phyloP scores from a whole-genome alignment of 257 asterid species.

The Marsdenia floribunda region DNA sequence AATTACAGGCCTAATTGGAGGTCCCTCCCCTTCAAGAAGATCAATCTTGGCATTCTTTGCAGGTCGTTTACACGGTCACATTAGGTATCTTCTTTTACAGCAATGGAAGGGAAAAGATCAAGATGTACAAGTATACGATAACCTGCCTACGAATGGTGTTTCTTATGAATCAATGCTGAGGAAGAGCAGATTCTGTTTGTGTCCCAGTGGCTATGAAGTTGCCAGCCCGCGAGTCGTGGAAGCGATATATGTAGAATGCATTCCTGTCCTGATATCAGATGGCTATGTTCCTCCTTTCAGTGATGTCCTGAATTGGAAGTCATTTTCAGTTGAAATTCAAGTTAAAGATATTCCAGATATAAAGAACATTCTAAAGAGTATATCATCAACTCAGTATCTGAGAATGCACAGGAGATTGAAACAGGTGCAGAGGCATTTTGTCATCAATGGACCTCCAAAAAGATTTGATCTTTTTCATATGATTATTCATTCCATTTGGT shows the following conservation, averaged over 20 bases:
- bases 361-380: slow-evolving; percentile 28
- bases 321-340: slow-evolving; percentile 27
- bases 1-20: slow-evolving; percentile 59
- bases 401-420: slow-evolving; percentile 35
- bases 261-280: slow-evolving; percentile 42
- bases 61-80: slow-evolving; percentile 32
- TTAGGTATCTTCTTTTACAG: slow-evolving; percentile 29
- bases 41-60: slow-evolving; percentile 77
- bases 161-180: slow-evolving; percentile 31
- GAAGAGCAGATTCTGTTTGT: slow-evolving; percentile 32
- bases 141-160: slow-evolving; percentile 18
- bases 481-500: slow-evolving; percentile 78
- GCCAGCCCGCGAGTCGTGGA: slow-evolving; percentile 49
- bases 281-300: slow-evolving; percentile 36
- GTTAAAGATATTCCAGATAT: slow-evolving; percentile 31
- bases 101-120: slow-evolving; percentile 61
- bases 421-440: slow-evolving; percentile 60
- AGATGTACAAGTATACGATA: slow-evolving; percentile 29
- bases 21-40: slow-evolving; percentile 54
- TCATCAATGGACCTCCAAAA: slow-evolving; percentile 56
- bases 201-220: slow-evolving; percentile 50
- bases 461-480: slow-evolving; percentile 64
- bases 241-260: slow-evolving; percentile 44
- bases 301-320: slow-evolving; percentile 31
- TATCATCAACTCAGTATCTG: slow-evolving; percentile 31